These are phyloP conservation scores for Pseudoneurospora amorphoporcata DNA, from an alignment of 495 filamentous ascomycete genomes.

Conservation along the genomic window DNA sequence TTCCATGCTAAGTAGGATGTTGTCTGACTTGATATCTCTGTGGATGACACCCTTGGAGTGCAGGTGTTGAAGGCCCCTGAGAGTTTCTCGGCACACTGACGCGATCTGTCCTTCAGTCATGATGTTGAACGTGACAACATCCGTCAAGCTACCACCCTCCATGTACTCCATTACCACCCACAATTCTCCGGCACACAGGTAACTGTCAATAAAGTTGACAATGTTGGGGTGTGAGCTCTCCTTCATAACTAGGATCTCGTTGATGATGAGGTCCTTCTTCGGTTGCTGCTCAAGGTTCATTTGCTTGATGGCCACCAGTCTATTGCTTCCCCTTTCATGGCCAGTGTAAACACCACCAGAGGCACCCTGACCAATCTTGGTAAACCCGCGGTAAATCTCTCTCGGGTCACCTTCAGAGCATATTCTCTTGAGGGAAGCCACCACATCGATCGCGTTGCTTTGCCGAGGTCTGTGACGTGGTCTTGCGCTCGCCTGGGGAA, in stretches of 20 bases:
- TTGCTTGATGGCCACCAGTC: constrained; percentile 95
- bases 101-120: constrained; percentile 98
- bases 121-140: constrained; percentile 97
- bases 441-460: constrained; percentile 66
- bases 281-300: constrained; percentile 98
- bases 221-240: constrained; percentile 97
- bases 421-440: constrained; percentile 71
- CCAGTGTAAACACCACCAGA: constrained; percentile 94
- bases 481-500: constrained; percentile 44
- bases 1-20: constrained; percentile 88
- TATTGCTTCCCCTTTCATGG: constrained; percentile 70
- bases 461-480: constrained; percentile 69
- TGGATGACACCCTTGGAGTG: constrained; percentile 98
- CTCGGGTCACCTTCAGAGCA: constrained; percentile 84
- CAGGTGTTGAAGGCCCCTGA: constrained; percentile 85
- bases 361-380: constrained; percentile 94
- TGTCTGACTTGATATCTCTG: constrained; percentile 97
- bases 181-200: constrained; percentile 73
- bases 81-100: constrained; percentile 85
- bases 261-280: constrained; percentile 98
- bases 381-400: constrained; percentile 74
- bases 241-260: constrained; percentile 98
- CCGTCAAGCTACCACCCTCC: constrained; percentile 95
- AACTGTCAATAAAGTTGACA: constrained; percentile 98
- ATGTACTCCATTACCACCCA: constrained; percentile 99